Percentiles rank a stretch among this genome's conserved stretches.
phyloP scores from a whole-genome alignment of 2,329 filamentous ascomycete species.

The Aspergillus bombycis region DNA sequence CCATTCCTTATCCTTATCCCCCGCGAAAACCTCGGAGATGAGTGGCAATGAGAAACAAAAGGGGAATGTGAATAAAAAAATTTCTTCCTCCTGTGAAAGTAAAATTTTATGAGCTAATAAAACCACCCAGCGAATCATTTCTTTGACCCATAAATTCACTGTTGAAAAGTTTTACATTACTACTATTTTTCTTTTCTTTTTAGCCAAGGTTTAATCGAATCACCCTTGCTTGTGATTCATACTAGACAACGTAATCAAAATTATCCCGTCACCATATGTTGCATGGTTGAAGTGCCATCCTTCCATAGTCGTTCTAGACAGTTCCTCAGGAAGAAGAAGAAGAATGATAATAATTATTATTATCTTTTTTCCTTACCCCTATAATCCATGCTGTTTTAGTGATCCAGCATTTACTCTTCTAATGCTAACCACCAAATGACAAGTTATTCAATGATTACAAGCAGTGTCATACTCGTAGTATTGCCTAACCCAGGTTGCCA shows the following conservation, averaged over 20 bases:
- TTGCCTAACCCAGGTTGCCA: not conserved
- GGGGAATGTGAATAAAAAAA: not conserved
- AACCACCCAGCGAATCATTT: not conserved
- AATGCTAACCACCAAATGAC: not conserved
- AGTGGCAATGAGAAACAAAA: slow-evolving; percentile 13
- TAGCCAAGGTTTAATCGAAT: not conserved
- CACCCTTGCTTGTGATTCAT: not conserved
- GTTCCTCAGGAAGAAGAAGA: not conserved
- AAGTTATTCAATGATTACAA: not conserved
- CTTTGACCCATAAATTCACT: not conserved
- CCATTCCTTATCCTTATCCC: slow-evolving; percentile 26
- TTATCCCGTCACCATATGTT: not conserved
- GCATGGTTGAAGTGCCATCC: not conserved
- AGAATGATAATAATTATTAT: too few species aligned
- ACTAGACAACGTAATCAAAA: not conserved
- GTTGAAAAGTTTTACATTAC: not conserved
- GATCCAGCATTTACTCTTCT: not conserved
- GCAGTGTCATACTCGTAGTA: not conserved
- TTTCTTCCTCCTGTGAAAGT: not conserved
- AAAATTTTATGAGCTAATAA: not conserved
- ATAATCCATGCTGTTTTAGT: not conserved
- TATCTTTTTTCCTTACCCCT: not conserved
- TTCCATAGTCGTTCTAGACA: not conserved
- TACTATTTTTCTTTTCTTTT: not conserved
- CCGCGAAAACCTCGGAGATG: slow-evolving; percentile 27